phyloP scores from a whole-genome alignment of 768 basidiomycete genomes.

The Termitomyces sp. region DNA sequence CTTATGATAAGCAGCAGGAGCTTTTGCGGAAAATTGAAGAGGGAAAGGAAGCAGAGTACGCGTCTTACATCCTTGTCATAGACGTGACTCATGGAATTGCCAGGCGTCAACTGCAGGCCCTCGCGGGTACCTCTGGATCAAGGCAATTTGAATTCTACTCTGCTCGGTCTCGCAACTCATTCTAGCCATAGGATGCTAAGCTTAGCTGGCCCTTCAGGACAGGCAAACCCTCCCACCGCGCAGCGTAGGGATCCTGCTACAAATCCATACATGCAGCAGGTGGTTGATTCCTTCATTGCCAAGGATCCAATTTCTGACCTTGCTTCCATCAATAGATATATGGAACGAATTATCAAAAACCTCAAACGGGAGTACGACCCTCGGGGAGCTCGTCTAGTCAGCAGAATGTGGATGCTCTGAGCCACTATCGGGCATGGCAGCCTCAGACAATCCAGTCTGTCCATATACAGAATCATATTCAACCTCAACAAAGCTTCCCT shows the following conservation, averaged over 20 bases:
- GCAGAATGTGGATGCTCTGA: not conserved
- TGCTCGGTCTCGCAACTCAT: not conserved
- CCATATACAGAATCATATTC: not conserved
- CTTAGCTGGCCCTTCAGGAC: slow-evolving; percentile 4
- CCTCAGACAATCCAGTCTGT: not conserved
- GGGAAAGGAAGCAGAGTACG: slow-evolving; percentile 18
- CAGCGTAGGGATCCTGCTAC: not conserved
- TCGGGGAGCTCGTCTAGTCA: not conserved
- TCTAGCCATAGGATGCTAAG: not conserved
- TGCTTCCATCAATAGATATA: not conserved
- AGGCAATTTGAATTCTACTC: not conserved
- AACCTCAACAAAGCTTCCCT: not conserved
- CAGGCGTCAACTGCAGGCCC: slow-evolving; percentile 10
- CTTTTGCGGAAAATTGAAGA: slow-evolving; percentile 12
- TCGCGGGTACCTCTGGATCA: slow-evolving; percentile 1
- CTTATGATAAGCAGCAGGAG: slow-evolving; percentile 18
- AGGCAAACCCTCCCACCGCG: not conserved
- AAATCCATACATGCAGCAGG: not conserved
- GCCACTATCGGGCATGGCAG: not conserved
- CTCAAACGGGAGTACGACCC: not conserved
- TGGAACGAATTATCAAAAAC: not conserved
- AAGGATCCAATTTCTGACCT: not conserved
- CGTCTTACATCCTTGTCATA: not conserved
- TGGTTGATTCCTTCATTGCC: not conserved
- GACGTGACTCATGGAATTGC: not conserved